phyloP scores from a whole-genome alignment of 257 asterid genomes.

The Rehmannia glutinosa region DNA sequence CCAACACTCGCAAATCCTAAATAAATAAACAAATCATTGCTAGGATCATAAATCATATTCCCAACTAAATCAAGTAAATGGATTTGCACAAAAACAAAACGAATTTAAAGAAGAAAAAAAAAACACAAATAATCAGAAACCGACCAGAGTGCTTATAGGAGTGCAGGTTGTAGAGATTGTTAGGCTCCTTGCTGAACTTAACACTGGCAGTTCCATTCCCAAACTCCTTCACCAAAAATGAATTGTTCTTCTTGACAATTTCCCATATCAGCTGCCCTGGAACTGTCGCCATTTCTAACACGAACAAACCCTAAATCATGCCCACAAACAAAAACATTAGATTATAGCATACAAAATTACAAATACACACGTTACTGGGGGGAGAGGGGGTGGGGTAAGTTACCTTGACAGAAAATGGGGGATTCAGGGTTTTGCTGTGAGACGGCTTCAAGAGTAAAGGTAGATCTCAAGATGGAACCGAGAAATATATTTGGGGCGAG shows the following conservation, averaged over 20 bases:
- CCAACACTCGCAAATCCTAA: background rate
- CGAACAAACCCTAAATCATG: background rate
- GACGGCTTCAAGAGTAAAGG: conserved; percentile 24
- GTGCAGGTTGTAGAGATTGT: conserved; percentile 82
- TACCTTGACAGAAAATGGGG: conserved; percentile 24
- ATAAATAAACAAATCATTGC: background rate
- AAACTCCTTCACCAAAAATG: conserved; percentile 70
- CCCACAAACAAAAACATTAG: background rate
- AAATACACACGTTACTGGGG: background rate
- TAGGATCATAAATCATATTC: background rate
- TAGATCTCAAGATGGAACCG: background rate
- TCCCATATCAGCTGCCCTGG: conserved; percentile 96
- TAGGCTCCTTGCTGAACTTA: conserved; percentile 81
- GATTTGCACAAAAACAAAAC: too few species aligned
- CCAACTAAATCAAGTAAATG: background rate
- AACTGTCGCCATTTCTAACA: conserved; percentile 65
- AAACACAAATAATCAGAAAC: background rate
- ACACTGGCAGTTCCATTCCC: conserved; percentile 79
- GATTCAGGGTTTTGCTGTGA: conserved; percentile 36
- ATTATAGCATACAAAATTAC: background rate
- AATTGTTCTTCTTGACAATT: conserved; percentile 87
- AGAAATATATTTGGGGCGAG: conserved; percentile 7
- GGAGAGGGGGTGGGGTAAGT: too few species aligned
- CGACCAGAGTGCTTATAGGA: conserved; percentile 91
- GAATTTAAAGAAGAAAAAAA: background rate